A percentile compares a stretch with the other conserved stretches of the same genome.
phyloP scores from a whole-genome alignment of 257 asterid genomes.

The Solanum sitiens region DNA sequence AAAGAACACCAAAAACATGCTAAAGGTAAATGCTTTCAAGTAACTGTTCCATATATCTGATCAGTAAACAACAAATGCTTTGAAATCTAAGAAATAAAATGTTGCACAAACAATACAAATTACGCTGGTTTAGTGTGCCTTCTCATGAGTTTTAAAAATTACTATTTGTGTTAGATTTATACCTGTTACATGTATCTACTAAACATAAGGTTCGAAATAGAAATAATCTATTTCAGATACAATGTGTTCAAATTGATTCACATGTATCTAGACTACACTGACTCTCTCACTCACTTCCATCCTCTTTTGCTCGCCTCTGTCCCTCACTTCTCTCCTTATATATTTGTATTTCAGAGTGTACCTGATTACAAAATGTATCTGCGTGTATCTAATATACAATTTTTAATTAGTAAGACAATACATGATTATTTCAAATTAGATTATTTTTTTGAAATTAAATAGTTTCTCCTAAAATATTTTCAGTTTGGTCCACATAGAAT shows the following conservation, averaged over 20 bases:
- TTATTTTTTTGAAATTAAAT: too few relatives aligned
- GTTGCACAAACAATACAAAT: background rate
- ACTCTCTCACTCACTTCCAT: background rate
- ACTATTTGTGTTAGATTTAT: background rate
- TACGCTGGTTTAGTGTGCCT: background rate
- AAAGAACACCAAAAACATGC: background rate
- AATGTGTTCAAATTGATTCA: too few relatives aligned
- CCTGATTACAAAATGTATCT: too few relatives aligned
- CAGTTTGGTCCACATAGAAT: background rate
- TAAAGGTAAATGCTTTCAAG: background rate
- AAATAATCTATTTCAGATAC: too few relatives aligned
- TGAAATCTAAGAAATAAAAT: background rate
- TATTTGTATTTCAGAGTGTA: too few relatives aligned
- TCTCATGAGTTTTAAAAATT: too few relatives aligned
- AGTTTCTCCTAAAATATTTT: background rate
- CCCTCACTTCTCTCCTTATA: background rate
- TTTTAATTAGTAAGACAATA: too few relatives aligned
- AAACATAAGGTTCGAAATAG: background rate
- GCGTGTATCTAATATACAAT: background rate
- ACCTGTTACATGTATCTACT: background rate
- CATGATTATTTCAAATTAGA: too few relatives aligned
- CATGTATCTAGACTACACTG: fast-evolving
- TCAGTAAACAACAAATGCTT: background rate
- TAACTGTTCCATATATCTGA: background rate
- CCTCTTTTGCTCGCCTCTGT: background rate